These are phyloP conservation scores for Colletotrichum tofieldiae DNA, from an alignment of 2,329 filamentous ascomycete genomes.

Conservation along the genomic window DNA sequence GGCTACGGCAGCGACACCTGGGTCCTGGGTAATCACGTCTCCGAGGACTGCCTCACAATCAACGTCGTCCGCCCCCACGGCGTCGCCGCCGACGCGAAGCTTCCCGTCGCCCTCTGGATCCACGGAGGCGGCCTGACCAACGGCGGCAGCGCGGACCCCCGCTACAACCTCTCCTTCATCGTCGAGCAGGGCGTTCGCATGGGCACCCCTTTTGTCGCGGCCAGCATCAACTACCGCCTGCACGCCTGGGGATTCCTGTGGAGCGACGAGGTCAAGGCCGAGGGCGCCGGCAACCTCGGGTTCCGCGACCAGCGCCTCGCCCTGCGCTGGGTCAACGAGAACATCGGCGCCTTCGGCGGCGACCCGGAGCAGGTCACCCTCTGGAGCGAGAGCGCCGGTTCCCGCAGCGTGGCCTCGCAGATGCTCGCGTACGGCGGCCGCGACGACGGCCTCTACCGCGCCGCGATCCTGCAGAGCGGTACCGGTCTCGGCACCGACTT, in stretches of 20 bases:
- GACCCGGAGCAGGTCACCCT: constrained; percentile 63
- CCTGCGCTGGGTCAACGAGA: constrained; percentile 66
- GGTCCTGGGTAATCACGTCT: constrained; percentile 45
- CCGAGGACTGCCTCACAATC: constrained; percentile 52
- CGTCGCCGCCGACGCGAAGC: constrained; percentile 52
- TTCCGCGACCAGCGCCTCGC: constrained; percentile 66
- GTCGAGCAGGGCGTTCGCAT: constrained; percentile 65
- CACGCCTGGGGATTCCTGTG: constrained; percentile 68
- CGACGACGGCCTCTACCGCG: constrained; percentile 69
- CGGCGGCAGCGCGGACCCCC: constrained; percentile 55
- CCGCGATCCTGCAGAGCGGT: constrained; percentile 66
- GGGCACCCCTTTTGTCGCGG: constrained; percentile 65
- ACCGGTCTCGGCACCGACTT: constrained; percentile 56
- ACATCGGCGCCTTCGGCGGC: constrained; percentile 66
- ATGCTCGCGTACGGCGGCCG: constrained; percentile 67
- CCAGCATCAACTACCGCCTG: constrained; percentile 67
- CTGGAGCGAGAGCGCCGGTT: constrained; percentile 70
- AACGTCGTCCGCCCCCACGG: constrained; percentile 50
- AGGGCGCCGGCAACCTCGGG: constrained; percentile 65
- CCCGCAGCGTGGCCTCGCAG: constrained; percentile 64
- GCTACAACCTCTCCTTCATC: constrained; percentile 75
- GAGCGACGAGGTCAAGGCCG: constrained; percentile 58
- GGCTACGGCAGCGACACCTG: constrained; percentile 62
- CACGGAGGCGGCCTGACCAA: constrained; percentile 58
- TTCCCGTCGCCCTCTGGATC: constrained; percentile 75